These are phyloP conservation scores for Massarina eburnea DNA, from an alignment of 2,329 filamentous ascomycete species.

Conservation along the genomic window DNA sequence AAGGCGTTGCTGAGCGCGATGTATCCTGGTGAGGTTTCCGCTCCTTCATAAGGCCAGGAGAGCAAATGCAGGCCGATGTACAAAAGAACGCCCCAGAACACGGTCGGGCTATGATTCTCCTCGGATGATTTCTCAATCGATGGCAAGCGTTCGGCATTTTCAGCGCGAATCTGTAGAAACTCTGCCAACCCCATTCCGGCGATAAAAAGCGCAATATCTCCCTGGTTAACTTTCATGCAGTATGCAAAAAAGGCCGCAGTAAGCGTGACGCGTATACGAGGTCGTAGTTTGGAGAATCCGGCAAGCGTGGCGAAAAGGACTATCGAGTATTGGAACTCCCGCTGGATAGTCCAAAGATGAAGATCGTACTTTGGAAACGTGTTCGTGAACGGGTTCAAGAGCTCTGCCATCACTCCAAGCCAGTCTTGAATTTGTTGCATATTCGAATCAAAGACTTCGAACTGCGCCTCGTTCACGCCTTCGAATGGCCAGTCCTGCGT, in stretches of 20 bases:
- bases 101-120: conserved; percentile 1
- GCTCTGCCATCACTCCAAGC: conserved; percentile 15
- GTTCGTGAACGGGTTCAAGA: conserved; percentile 16
- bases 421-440: conserved; percentile 18
- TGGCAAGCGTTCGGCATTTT: conserved; percentile 4
- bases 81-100: conserved; percentile 34
- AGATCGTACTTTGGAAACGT: conserved; percentile 20
- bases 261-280: conserved; percentile 13
- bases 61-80: conserved; percentile 55
- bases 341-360: conserved; percentile 30
- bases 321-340: conserved; percentile 27
- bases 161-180: conserved; percentile 17
- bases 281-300: conserved; percentile 15
- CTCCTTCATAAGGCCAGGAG: conserved; percentile 49
- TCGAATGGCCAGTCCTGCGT: conserved; percentile 19
- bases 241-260: conserved; percentile 14
- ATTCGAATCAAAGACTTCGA: conserved; percentile 7
- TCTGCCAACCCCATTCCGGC: conserved; percentile 24
- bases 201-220: conserved; percentile 25
- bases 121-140: not conserved
- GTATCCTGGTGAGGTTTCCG: conserved; percentile 55
- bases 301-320: conserved; percentile 24
- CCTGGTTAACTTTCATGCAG: conserved; percentile 17
- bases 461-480: conserved; percentile 16
- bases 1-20: conserved; percentile 15